Base-by-base conservation (phyloP, 768 basidiomycete species). In the Tylopilus felleus region DNA sequence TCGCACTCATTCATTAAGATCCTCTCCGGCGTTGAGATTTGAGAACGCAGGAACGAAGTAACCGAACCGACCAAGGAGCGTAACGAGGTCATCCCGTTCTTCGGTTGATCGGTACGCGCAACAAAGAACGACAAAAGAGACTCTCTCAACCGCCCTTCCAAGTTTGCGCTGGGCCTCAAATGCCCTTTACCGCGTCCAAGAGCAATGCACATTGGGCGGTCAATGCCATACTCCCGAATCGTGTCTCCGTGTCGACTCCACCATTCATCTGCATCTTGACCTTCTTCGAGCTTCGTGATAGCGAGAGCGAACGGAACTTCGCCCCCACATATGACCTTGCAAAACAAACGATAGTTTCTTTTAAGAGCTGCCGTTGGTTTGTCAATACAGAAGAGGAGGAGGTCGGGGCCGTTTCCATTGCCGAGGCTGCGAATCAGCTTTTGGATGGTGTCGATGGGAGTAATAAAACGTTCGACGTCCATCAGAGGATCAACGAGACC, bases 201-300 rank as follows among this genome's bases (percentile, higher is more conserved):
- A 47, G 75, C 75, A 16, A 71, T 65, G 31, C 67, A 63, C 4
- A 68, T 69, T 16, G 61, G 54, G 8, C 65, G 62, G 17, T 55
- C 40, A 19, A 68, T 49, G 3, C 56, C 57, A 41, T 56, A 59
- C 21, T 22, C 49, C 17, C 40, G 42, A 14, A 71, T 54, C 19
- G 46, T 53, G 10, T 21, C 8, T 3, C 44, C 19, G 40, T 76
- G 65, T 29, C 55, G 51, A 14, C 23, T 36, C 75, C 73, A 71
- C 77, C 77, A 78, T 40, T 58, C 59, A 19, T 69, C 60, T 55
- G 62, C 67, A 16, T 60, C 61, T 10, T 57, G 46, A 14, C 66
- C 49, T 42, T 56, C 62, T 36, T 63, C 60, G 0, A 73, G 72
- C 27, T 63, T 62, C n/a, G 66, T 72, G 43, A 71, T 57, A 7